Evolutionary conservation across 2,329 filamentous ascomycete genomes (phyloP).

Genomic region (Beauveria caledonica): DNA sequence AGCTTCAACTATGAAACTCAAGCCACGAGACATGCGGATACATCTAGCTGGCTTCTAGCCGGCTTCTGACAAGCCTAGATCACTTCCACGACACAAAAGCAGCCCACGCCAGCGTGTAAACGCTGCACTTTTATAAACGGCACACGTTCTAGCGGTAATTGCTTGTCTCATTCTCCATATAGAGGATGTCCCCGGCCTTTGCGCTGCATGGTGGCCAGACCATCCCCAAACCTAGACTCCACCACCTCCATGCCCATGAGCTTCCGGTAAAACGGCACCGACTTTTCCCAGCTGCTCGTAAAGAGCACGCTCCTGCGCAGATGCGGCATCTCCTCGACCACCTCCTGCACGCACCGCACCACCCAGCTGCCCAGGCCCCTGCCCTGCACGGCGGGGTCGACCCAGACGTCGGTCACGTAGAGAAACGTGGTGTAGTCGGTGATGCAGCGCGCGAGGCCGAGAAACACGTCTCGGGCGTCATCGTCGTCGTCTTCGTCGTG

Average conservation of each 20-base stretch:
- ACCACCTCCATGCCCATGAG: slow-evolving; percentile 24
- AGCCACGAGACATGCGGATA: too few species aligned
- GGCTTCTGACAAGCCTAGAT: too few species aligned
- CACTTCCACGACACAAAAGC: neutral
- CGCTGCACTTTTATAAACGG: neutral
- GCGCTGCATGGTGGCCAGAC: slow-evolving; percentile 16
- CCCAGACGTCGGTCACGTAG: slow-evolving; percentile 56
- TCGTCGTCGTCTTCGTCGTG: neutral
- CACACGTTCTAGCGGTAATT: neutral
- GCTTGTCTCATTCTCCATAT: neutral
- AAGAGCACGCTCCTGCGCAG: slow-evolving; percentile 47
- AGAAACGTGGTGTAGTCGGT: slow-evolving; percentile 58
- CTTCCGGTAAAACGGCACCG: slow-evolving; percentile 26
- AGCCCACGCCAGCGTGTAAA: too few species aligned
- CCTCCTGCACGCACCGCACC: slow-evolving; percentile 47
- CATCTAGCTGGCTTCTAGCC: too few species aligned
- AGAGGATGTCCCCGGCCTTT: slow-evolving; percentile 16
- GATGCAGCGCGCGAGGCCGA: slow-evolving; percentile 38
- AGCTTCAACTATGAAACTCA: too few species aligned
- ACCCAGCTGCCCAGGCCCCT: slow-evolving; percentile 54
- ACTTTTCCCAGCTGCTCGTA: slow-evolving; percentile 27
- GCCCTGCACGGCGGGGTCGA: slow-evolving; percentile 45
- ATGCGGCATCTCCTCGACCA: slow-evolving; percentile 41
- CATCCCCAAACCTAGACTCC: slow-evolving; percentile 9
- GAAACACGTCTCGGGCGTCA: slow-evolving; percentile 11